phyloP scores from a whole-genome alignment of 495 filamentous ascomycete species.

The Penicillium waksmanii region DNA sequence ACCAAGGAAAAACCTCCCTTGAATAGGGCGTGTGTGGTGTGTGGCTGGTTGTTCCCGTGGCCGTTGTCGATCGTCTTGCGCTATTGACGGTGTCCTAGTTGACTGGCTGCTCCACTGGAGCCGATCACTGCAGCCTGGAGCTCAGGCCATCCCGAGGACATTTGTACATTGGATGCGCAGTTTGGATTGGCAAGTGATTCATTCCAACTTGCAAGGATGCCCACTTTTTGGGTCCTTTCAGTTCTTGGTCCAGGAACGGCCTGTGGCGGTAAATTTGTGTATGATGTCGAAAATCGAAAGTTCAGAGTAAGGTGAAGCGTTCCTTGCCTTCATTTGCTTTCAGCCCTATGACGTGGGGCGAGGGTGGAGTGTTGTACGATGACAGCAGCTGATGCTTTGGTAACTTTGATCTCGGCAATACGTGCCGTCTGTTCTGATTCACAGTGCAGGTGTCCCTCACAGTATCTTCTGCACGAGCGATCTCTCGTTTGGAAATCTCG shows the following conservation, averaged over 20 bases:
- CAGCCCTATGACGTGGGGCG: slow-evolving; percentile 35
- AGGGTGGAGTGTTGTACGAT: not conserved
- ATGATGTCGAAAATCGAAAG: not conserved
- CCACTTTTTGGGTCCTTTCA: not conserved
- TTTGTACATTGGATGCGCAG: not conserved
- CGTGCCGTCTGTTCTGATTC: not conserved
- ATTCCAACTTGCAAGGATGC: not conserved
- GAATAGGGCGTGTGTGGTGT: not conserved
- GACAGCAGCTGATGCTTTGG: not conserved
- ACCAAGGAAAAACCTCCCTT: not conserved
- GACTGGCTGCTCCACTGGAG: not conserved
- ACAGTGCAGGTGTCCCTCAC: not conserved
- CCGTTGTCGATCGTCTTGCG: not conserved
- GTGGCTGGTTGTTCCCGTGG: slow-evolving; percentile 7
- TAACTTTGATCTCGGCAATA: slow-evolving; percentile 1
- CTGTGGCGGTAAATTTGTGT: not conserved
- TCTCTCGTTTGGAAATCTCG: not conserved
- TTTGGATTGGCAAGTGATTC: not conserved
- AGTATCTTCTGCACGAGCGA: not conserved
- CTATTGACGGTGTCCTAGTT: slow-evolving; percentile 1
- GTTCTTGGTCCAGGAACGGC: not conserved
- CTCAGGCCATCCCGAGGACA: not conserved
- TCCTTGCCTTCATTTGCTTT: slow-evolving; percentile 13
- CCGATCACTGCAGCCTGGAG: slow-evolving; percentile 6
- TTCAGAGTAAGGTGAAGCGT: slow-evolving; percentile 6